phyloP scores from a whole-genome alignment of 1,139 yeast species.

The Debaryomyces sp. region DNA sequence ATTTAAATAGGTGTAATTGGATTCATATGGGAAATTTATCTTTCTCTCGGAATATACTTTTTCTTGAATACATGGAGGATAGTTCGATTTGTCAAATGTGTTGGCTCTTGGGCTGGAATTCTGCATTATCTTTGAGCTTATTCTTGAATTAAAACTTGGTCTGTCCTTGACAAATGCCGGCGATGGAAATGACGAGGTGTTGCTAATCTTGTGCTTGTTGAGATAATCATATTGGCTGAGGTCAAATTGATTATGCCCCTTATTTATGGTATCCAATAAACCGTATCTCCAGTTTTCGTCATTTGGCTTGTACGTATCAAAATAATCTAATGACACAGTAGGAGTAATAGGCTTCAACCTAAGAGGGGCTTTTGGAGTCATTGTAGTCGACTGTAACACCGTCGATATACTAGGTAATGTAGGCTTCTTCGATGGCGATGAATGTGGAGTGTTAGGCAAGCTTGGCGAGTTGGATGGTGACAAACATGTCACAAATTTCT shows the following conservation, averaged over 20 bases:
- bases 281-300: conserved; percentile 53
- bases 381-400: conserved; percentile 34
- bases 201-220: conserved; percentile 22
- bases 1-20: conserved; percentile 54
- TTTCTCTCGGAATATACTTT: conserved; percentile 30
- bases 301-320: conserved; percentile 51
- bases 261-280: conserved; percentile 40
- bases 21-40: conserved; percentile 57
- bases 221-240: conserved; percentile 34
- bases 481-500: conserved; percentile 29
- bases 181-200: conserved; percentile 9
- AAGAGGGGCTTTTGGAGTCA: conserved; percentile 27
- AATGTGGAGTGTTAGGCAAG: conserved; percentile 16
- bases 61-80: conserved; percentile 9
- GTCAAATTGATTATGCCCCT: conserved; percentile 29
- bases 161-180: conserved; percentile 17
- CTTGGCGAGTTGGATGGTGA: conserved; percentile 36
- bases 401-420: conserved; percentile 46
- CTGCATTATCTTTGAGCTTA: conserved; percentile 35
- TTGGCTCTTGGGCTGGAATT: conserved; percentile 28
- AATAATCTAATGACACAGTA: conserved; percentile 49
- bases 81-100: conserved; percentile 10
- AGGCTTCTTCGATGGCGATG: conserved; percentile 18
- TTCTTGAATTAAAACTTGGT: conserved; percentile 46
- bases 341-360: conserved; percentile 41